phyloP scores from a whole-genome alignment of 805 yeast species.

The Jamesozyma jinghongensis region DNA sequence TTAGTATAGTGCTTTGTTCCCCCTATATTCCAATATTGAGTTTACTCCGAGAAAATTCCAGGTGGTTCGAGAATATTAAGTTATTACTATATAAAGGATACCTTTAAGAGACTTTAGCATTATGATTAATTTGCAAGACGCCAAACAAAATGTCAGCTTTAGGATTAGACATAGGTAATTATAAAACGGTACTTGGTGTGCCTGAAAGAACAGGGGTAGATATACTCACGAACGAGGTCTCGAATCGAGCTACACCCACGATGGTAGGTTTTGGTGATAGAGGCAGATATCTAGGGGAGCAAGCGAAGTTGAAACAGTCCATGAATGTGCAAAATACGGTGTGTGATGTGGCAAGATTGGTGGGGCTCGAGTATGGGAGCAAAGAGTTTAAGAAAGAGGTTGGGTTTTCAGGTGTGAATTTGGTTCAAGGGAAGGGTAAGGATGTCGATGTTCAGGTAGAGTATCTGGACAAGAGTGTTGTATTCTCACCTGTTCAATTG shows the following conservation, averaged over 20 bases:
- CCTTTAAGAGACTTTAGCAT: too few relatives aligned
- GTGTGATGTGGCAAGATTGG: slow-evolving; percentile 82
- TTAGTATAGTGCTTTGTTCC: too few relatives aligned
- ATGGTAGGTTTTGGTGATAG: slow-evolving; percentile 83
- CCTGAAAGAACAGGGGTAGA: slow-evolving; percentile 98
- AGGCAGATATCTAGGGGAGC: slow-evolving; percentile 87
- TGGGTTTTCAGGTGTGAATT: slow-evolving; percentile 35
- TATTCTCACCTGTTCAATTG: slow-evolving; percentile 80
- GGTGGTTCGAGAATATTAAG: too few relatives aligned
- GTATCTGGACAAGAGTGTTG: slow-evolving; percentile 32
- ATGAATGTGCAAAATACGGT: slow-evolving; percentile 94
- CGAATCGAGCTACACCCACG: slow-evolving; percentile 91
- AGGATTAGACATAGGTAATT: slow-evolving; percentile 96
- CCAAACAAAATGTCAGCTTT: slow-evolving; percentile 75
- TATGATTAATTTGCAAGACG: too few relatives aligned
- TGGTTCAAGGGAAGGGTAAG: too few relatives aligned
- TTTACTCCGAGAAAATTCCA: too few relatives aligned
- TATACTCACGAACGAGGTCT: slow-evolving; percentile 94
- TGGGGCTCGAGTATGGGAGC: slow-evolving; percentile 58
- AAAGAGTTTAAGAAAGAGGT: slow-evolving; percentile 72
- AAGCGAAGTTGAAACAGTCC: slow-evolving; percentile 91
- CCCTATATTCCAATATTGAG: too few relatives aligned
- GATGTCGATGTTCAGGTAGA: slow-evolving; percentile 77
- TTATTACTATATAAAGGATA: too few relatives aligned
- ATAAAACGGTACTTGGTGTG: slow-evolving; percentile 85